Evolutionary conservation across 441 rosid genomes (phyloP), one percentile per base, ranked within the genome.

Genomic region (Pelargonium fulgidum): DNA sequence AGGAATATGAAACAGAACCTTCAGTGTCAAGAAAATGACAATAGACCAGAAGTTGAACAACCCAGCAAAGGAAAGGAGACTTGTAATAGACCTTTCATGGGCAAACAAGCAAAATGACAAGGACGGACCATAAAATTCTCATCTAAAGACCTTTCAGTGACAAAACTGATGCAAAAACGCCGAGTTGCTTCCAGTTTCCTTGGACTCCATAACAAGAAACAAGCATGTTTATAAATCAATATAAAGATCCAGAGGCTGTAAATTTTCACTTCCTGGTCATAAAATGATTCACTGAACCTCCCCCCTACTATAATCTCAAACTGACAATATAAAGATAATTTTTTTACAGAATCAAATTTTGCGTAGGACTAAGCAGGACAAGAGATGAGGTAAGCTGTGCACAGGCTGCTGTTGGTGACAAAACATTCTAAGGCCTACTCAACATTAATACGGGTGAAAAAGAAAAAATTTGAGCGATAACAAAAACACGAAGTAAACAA

Each of bases 341-440:
- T 14, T 54, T 54, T 54, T 54, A 54, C 61, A 54, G 61, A 54
- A 54, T 9, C 61, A 54, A 54, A 16, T 16, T 16, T 54, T 54
- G 17, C 41, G 6, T 36, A 36, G 41, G 41, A 36, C 41, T 36
- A 54, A 54, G 61, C 61, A 54, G 61, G 19, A 54, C 61, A 54
- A n/a, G 20, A 54, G 61, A 16, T 54, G 61, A 20, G 7, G 22
- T 54, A 20, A 54, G 61, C 61, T 54, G 61, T 54, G 61, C 61
- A 54, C 61, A 54, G 61, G 24, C 61, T 16, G 61, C 61, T 54
- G 61, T 54, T 54, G 61, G 61, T 19, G 7, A 54, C 61, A 54
- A 54, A 20, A 36, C 41, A 54, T 54, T 16, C 61, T 54, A 54
- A 54, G 59, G 61, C 61, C 61, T 54, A 54, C 61, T 54, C 61